These are phyloP conservation scores for Apophysomyces elegans DNA, from an alignment of 371 early-diverging fungal genomes.

Conservation along the genomic window DNA sequence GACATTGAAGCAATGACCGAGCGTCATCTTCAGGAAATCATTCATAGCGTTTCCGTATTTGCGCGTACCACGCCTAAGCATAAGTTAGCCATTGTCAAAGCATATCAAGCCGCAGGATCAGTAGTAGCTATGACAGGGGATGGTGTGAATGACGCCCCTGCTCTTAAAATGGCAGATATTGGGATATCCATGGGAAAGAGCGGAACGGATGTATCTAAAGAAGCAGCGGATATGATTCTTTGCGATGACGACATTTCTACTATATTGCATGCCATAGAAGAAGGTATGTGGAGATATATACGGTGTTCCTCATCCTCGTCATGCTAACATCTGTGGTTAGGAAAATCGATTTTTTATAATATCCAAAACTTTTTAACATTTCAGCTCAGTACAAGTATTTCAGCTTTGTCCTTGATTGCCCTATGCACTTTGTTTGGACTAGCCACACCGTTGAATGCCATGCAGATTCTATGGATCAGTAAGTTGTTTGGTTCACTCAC, in stretches of 20 bases:
- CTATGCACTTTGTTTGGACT: constrained; percentile 85
- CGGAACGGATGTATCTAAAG: constrained; percentile 91
- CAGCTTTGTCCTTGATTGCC: constrained; percentile 87
- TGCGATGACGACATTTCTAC: constrained; percentile 88
- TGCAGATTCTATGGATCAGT: constrained; percentile 98
- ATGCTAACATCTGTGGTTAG: constrained; percentile 15
- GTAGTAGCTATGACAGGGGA: constrained; percentile 96
- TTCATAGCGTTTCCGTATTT: constrained; percentile 74
- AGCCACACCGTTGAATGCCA: constrained; percentile 93
- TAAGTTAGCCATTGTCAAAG: constrained; percentile 85
- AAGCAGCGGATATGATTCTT: constrained; percentile 93
- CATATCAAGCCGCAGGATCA: constrained; percentile 72
- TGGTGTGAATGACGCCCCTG: constrained; percentile 96
- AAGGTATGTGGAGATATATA: constrained; percentile 52
- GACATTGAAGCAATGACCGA: constrained; percentile 75
- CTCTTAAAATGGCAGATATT: constrained; percentile 87
- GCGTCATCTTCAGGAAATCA: constrained; percentile 63
- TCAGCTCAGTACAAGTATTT: constrained; percentile 85
- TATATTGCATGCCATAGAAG: constrained; percentile 85
- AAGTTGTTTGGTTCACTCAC: constrained; percentile 34
- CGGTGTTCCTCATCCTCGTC: no score
- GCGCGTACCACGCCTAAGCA: constrained; percentile 92
- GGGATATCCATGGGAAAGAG: constrained; percentile 92
- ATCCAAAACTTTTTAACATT: constrained; percentile 92
- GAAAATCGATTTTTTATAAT: constrained; percentile 92